phyloP scores from a whole-genome alignment of 352 stramenopile genomes.

The Globisporangium barbulae region DNA sequence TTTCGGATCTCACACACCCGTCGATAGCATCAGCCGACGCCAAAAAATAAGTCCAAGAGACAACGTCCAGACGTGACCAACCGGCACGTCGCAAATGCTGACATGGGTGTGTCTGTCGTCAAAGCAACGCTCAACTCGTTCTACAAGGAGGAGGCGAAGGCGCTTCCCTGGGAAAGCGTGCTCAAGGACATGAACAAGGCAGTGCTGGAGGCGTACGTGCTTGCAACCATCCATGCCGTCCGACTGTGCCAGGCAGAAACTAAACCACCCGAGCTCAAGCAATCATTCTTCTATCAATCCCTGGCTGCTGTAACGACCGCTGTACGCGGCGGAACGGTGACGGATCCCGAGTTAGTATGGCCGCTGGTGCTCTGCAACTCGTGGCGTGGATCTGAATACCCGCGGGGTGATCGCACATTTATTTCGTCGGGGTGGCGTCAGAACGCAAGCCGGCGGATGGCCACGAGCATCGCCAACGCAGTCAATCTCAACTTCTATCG shows the following conservation, averaged over 20 bases:
- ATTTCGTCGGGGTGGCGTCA: not conserved
- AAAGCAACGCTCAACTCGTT: slow-evolving; percentile 7
- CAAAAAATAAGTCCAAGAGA: not conserved
- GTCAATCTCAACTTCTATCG: slow-evolving; percentile 10
- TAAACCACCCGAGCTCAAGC: not conserved
- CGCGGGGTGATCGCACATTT: not conserved
- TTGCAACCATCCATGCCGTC: slow-evolving; percentile 12
- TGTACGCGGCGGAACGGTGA: not conserved
- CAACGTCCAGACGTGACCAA: not conserved
- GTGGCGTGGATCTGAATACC: slow-evolving; percentile 5
- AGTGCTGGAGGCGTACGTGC: slow-evolving; percentile 10
- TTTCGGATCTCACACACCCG: not conserved
- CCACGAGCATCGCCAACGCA: slow-evolving; percentile 5
- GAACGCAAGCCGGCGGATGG: not conserved
- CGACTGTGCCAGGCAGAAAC: not conserved
- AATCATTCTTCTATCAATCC: not conserved
- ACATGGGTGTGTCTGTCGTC: not conserved
- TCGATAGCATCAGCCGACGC: not conserved
- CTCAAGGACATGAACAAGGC: slow-evolving; percentile 13
- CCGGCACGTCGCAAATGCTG: not conserved
- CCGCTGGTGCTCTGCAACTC: slow-evolving; percentile 5
- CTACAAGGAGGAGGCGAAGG: slow-evolving; percentile 2
- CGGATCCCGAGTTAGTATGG: not conserved
- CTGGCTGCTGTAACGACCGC: not conserved
- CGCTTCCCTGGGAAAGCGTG: slow-evolving; percentile 10